Evolutionary conservation across 768 basidiomycete genomes (phyloP).

Genomic region (Sarcodon aspratus): DNA sequence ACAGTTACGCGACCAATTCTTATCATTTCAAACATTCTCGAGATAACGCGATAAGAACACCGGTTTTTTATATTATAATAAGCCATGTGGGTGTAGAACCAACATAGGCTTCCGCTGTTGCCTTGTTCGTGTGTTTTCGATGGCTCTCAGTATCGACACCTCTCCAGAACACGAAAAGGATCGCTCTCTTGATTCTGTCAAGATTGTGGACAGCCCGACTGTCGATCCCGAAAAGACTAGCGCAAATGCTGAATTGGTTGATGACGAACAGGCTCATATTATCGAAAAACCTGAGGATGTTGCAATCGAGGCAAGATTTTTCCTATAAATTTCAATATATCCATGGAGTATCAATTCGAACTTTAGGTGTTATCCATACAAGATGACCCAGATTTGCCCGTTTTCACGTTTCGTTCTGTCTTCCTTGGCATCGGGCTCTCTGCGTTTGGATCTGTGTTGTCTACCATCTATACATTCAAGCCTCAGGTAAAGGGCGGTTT

Average conservation of each 20-base stretch:
- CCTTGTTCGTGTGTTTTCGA: no score
- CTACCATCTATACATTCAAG: conserved; percentile 25
- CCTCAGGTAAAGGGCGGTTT: conserved; percentile 13
- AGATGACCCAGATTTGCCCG: conserved; percentile 37
- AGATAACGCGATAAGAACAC: no score
- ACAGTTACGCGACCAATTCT: no score
- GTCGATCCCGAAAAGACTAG: no score
- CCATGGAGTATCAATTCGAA: background rate
- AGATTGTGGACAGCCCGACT: no score
- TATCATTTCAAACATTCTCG: no score
- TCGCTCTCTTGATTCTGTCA: no score
- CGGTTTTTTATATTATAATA: no score
- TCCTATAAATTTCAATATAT: background rate
- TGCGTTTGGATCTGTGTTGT: conserved; percentile 31
- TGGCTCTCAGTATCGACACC: no score
- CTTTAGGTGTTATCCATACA: conserved; percentile 33
- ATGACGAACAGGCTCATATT: conserved; percentile 14
- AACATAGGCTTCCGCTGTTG: no score
- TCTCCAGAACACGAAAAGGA: no score
- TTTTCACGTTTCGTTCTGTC: conserved; percentile 35
- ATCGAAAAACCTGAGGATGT: conserved; percentile 34
- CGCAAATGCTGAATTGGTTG: conserved; percentile 3
- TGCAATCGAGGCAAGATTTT: conserved; percentile 23
- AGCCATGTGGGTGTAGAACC: no score
- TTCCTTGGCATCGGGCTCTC: conserved; percentile 38